These are phyloP conservation scores for Nicotiana otophora DNA, from an alignment of 257 asterid species.

Conservation along the genomic window DNA sequence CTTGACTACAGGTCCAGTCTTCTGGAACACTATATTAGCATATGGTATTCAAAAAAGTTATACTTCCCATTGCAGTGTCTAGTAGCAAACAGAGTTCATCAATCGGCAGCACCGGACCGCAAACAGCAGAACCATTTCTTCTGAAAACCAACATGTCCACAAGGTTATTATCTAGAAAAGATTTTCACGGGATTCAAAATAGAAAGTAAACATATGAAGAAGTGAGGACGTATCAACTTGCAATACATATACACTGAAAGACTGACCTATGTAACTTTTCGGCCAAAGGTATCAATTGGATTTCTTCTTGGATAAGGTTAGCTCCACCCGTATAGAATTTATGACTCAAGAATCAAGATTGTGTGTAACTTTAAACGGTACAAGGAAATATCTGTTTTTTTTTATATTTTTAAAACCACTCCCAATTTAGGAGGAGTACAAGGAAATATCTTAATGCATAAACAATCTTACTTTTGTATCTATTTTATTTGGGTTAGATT, in stretches of 20 bases:
- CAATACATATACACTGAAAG: too few species aligned
- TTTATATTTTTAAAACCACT: too few species aligned
- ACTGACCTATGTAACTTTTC: too few species aligned
- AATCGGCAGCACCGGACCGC: slow-evolving; percentile 54
- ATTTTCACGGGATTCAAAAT: too few species aligned
- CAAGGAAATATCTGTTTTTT: not conserved
- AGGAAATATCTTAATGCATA: not conserved
- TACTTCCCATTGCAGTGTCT: slow-evolving; percentile 18
- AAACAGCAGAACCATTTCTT: slow-evolving; percentile 91
- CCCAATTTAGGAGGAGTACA: too few species aligned
- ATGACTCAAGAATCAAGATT: too few species aligned
- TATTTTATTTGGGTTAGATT: too few species aligned
- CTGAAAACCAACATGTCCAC: slow-evolving; percentile 34
- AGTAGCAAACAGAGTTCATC: slow-evolving; percentile 42
- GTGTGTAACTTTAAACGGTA: not conserved
- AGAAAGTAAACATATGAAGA: too few species aligned
- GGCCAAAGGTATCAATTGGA: too few species aligned
- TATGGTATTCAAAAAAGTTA: not conserved
- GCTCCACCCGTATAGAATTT: too few species aligned
- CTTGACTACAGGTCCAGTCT: slow-evolving; percentile 26
- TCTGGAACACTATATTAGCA: slow-evolving; percentile 12
- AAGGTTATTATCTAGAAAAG: not conserved
- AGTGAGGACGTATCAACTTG: too few species aligned
- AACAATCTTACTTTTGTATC: not conserved
- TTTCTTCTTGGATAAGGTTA: too few species aligned